These are phyloP conservation scores for Diaporthe sp. DNA, from an alignment of 2,329 filamentous ascomycete genomes.

Conservation along the genomic window DNA sequence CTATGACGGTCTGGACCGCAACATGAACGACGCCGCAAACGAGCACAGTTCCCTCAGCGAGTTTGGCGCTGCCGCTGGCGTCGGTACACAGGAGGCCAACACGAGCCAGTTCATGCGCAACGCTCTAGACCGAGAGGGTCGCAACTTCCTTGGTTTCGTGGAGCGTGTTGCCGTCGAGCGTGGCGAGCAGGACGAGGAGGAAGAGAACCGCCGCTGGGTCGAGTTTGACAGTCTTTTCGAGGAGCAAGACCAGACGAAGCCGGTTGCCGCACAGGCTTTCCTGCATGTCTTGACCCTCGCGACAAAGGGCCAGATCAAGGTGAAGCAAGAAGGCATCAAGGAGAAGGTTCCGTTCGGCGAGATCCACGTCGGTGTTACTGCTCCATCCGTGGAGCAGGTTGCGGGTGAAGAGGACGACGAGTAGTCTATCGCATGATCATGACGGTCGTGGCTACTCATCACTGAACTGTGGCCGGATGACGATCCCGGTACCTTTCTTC, in stretches of 20 bases:
- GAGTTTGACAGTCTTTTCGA: conserved; percentile 79
- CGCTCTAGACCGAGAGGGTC: conserved; percentile 60
- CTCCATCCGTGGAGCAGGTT: conserved; percentile 35
- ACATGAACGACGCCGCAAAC: conserved; percentile 47
- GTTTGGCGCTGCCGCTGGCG: conserved; percentile 41
- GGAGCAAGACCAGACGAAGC: conserved; percentile 64
- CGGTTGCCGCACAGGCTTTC: conserved; percentile 81
- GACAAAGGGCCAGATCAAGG: conserved; percentile 73
- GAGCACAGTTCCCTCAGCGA: conserved; percentile 49
- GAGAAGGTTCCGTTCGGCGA: conserved; percentile 58
- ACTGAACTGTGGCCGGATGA: background rate
- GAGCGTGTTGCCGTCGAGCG: conserved; percentile 50
- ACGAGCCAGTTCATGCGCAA: conserved; percentile 51
- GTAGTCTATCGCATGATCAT: background rate
- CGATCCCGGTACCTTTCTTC: background rate
- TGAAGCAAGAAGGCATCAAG: conserved; percentile 69
- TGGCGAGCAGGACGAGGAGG: conserved; percentile 49
- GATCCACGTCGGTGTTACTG: conserved; percentile 60
- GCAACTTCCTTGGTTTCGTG: conserved; percentile 62
- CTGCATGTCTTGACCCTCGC: conserved; percentile 80
- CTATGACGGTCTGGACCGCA: conserved; percentile 51
- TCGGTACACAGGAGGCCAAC: conserved; percentile 44
- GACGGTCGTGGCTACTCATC: background rate
- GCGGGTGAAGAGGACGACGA: background rate
- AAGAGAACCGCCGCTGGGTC: conserved; percentile 62